These are phyloP conservation scores for Cytospora paraplurivora DNA, from an alignment of 2,329 filamentous ascomycete genomes.

Conservation along the genomic window DNA sequence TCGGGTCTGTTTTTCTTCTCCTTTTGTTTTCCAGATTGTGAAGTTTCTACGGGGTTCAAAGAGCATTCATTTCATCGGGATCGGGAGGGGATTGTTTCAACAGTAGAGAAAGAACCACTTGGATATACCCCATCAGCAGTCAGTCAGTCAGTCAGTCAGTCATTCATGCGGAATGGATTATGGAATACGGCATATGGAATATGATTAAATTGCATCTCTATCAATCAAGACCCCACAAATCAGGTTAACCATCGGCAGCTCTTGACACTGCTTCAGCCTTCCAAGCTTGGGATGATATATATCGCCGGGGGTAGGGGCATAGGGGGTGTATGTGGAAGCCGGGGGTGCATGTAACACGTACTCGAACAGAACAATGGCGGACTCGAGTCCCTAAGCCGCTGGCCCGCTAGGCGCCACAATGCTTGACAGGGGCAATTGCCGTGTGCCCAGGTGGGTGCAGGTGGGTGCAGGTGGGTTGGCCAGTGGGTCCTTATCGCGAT, in stretches of 20 bases:
- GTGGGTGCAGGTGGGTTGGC: not conserved
- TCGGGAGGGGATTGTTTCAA: not conserved
- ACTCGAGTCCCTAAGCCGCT: not conserved
- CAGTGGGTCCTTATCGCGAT: constrained; percentile 19
- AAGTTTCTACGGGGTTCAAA: not conserved
- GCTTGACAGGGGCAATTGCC: not conserved
- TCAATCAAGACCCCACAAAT: not conserved
- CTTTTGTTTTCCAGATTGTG: not conserved
- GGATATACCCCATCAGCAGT: constrained; percentile 25
- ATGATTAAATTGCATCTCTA: not conserved
- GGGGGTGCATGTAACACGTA: not conserved
- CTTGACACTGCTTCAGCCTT: not conserved
- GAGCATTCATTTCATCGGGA: not conserved
- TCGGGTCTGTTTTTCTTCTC: not conserved
- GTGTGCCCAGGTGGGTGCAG: not conserved
- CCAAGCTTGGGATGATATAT: not conserved
- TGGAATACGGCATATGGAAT: not conserved
- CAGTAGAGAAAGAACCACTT: constrained; percentile 4
- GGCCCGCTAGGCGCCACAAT: not conserved
- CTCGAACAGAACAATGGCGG: not conserved
- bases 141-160: constrained; percentile 11
- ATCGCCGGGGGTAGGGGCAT: not conserved
- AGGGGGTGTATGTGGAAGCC: no score
- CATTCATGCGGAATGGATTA: not conserved
- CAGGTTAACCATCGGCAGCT: no score